Conservation (phyloP, 345 rosid species). For the Rhizophora mangle region DNA sequence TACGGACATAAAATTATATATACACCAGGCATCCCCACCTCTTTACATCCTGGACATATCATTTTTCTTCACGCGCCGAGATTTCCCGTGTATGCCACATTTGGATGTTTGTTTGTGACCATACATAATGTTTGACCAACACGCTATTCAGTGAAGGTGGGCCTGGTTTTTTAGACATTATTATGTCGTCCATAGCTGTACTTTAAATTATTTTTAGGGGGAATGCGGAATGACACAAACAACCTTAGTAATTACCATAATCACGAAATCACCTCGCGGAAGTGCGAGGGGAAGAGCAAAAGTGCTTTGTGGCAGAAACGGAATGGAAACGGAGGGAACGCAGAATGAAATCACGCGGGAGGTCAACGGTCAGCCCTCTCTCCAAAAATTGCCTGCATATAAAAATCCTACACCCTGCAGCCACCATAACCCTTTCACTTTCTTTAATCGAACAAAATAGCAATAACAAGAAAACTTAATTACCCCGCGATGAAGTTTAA, state of each 20-base stretch:
- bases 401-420: no score
- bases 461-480: no score
- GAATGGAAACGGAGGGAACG: conserved; percentile 25
- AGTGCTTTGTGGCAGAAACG: conserved; percentile 42
- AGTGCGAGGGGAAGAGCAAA: neutral
- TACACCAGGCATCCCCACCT: conserved; percentile 19
- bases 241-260: neutral
- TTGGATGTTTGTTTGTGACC: neutral
- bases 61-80: conserved; percentile 21
- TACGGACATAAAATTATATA: conserved; percentile 51
- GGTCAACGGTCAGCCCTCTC: conserved; percentile 47
- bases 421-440: no score
- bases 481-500: no score
- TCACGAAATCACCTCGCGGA: conserved; percentile 10
- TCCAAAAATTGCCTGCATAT: neutral
- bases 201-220: conserved; percentile 36
- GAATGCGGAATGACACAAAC: neutral
- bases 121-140: neutral
- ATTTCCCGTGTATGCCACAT: neutral
- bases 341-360: conserved; percentile 35
- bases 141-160: conserved; percentile 29
- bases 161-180: conserved; percentile 17
- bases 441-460: no score
- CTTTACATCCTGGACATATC: neutral
- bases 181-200: conserved; percentile 42